Conservation (phyloP, 2,329 filamentous ascomycete species). For the Calonectria hawksworthii region DNA sequence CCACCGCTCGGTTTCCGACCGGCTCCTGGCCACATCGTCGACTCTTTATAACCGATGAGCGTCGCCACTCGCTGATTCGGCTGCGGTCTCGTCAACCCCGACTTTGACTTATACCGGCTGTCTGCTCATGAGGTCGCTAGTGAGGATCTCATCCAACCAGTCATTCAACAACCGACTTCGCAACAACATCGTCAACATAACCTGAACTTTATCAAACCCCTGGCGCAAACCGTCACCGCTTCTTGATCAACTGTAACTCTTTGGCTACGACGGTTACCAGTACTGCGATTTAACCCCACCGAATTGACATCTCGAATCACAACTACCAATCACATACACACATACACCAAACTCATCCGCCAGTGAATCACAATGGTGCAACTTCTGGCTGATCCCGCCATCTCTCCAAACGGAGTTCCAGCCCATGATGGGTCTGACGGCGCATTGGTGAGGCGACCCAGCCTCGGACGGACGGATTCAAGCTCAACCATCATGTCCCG, state of each 20-base stretch:
- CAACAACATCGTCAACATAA: slow-evolving; percentile 41
- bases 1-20: slow-evolving; percentile 48
- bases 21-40: slow-evolving; percentile 40
- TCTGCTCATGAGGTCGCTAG: slow-evolving; percentile 46
- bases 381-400: slow-evolving; percentile 46
- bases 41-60: slow-evolving; percentile 45
- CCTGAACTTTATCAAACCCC: slow-evolving; percentile 23
- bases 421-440: slow-evolving; percentile 42
- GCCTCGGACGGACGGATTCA: slow-evolving; percentile 41
- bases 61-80: slow-evolving; percentile 39
- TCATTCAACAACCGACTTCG: slow-evolving; percentile 32
- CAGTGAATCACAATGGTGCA: slow-evolving; percentile 49
- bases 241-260: neutral
- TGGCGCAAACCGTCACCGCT: slow-evolving; percentile 24
- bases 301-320: neutral
- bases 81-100: slow-evolving; percentile 21
- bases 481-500: slow-evolving; percentile 50
- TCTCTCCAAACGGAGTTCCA: slow-evolving; percentile 43
- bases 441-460: slow-evolving; percentile 38
- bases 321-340: slow-evolving; percentile 22
- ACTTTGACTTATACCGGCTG: slow-evolving; percentile 34
- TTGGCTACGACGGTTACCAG: slow-evolving; percentile 22
- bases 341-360: neutral
- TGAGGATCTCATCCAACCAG: slow-evolving; percentile 39
- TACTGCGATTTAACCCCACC: slow-evolving; percentile 3